These are phyloP conservation scores for Arthrobotrys sphaeroides DNA, from an alignment of 2,329 filamentous ascomycete genomes.

Conservation along the genomic window DNA sequence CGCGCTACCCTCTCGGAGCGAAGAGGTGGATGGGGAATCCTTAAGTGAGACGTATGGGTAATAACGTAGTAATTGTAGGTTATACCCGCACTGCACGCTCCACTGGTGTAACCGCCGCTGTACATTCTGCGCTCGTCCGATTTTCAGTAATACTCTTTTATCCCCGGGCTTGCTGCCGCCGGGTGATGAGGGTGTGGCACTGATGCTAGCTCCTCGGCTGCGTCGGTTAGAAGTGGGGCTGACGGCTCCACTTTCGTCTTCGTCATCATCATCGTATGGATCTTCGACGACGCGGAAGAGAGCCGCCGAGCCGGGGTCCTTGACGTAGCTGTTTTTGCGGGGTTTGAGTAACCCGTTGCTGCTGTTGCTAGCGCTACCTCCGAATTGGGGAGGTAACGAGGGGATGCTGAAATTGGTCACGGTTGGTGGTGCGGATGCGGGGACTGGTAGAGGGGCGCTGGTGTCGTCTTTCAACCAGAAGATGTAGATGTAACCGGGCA, in stretches of 20 bases:
- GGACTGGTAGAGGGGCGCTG: slow-evolving; percentile 69
- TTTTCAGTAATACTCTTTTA: slow-evolving; percentile 69
- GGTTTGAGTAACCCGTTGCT: slow-evolving; percentile 58
- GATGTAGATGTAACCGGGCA: slow-evolving; percentile 96
- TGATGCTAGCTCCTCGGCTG: slow-evolving; percentile 27
- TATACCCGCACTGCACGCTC: slow-evolving; percentile 90
- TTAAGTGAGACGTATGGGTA: slow-evolving; percentile 79
- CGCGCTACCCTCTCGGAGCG: not conserved
- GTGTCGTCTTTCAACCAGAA: slow-evolving; percentile 88
- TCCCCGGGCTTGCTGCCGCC: slow-evolving; percentile 68
- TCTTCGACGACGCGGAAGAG: slow-evolving; percentile 57
- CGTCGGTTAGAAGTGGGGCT: slow-evolving; percentile 59
- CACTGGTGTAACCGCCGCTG: slow-evolving; percentile 91
- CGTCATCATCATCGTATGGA: slow-evolving; percentile 56
- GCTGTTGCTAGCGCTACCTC: not conserved
- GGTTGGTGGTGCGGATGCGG: slow-evolving; percentile 57
- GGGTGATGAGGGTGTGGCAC: slow-evolving; percentile 61
- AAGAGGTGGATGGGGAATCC: slow-evolving; percentile 55
- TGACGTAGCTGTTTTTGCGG: slow-evolving; percentile 60
- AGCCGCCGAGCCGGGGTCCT: slow-evolving; percentile 49
- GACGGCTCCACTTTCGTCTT: slow-evolving; percentile 49
- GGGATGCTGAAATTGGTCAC: slow-evolving; percentile 63
- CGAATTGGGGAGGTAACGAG: slow-evolving; percentile 61
- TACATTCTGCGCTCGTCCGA: slow-evolving; percentile 77
- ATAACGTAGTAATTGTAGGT: slow-evolving; percentile 85